These are phyloP conservation scores for Graphiopsis chlorocephala DNA, from an alignment of 2,329 filamentous ascomycete species.

Conservation along the genomic window DNA sequence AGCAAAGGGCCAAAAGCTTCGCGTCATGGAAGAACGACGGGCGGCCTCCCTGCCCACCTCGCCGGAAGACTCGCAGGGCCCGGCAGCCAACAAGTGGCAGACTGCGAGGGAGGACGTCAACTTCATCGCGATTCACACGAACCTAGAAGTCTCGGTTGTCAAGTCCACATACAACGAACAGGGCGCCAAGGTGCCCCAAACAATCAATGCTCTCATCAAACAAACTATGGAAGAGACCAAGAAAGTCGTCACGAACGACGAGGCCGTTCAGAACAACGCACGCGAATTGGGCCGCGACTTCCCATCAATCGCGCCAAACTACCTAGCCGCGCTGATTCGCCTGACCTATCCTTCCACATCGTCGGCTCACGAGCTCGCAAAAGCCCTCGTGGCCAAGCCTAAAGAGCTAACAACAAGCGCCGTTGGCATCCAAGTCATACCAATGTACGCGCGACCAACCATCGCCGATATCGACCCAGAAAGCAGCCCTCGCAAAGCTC, in stretches of 20 bases:
- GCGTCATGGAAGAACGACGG: conserved; percentile 27
- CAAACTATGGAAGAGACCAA: conserved; percentile 44
- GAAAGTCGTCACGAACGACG: conserved; percentile 39
- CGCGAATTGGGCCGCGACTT: conserved; percentile 56
- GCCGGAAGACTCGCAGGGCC: conserved; percentile 24
- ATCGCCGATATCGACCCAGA: conserved; percentile 30
- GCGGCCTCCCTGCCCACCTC: conserved; percentile 28
- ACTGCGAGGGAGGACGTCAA: conserved; percentile 56
- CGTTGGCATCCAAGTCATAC: conserved; percentile 48
- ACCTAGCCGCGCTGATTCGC: conserved; percentile 53
- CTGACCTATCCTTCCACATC: conserved; percentile 57
- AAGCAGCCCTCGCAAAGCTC: conserved; percentile 7
- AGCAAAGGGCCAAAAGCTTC: conserved; percentile 38
- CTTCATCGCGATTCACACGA: conserved; percentile 56
- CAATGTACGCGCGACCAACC: conserved; percentile 44
- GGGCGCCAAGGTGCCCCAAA: conserved; percentile 54
- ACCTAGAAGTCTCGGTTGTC: conserved; percentile 47
- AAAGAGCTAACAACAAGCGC: conserved; percentile 25
- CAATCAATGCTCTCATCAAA: conserved; percentile 55
- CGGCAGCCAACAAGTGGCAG: conserved; percentile 56
- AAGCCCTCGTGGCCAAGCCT: conserved; percentile 47
- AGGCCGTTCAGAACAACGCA: conserved; percentile 48
- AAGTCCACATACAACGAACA: conserved; percentile 59
- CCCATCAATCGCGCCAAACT: conserved; percentile 47
- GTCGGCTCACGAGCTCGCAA: conserved; percentile 59